Percentiles rank a stretch among this genome's conserved stretches.
Evolutionary conservation across 805 yeast genomes (phyloP).

Genomic region (Spathaspora sp.): DNA sequence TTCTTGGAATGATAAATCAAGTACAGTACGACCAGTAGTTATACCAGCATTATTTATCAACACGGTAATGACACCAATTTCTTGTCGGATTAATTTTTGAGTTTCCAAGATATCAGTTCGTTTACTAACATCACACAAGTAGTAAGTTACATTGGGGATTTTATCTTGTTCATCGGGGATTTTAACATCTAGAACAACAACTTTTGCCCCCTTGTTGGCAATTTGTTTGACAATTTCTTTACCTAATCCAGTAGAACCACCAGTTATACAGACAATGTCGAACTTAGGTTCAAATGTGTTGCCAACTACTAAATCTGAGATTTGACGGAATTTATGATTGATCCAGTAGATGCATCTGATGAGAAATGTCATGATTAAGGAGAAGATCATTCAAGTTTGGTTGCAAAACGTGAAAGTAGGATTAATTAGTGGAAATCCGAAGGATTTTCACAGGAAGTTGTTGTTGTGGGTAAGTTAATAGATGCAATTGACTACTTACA

Average conservation of each 20-base stretch:
- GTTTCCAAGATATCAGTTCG: conserved; percentile 39
- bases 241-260: conserved; percentile 83
- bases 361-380: neutral
- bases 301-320: conserved; percentile 45
- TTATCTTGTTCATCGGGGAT: conserved; percentile 34
- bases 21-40: conserved; percentile 52
- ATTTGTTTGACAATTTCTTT: conserved; percentile 52
- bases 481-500: neutral
- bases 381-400: neutral
- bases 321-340: conserved; percentile 19
- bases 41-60: conserved; percentile 87
- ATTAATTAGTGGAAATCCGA: no score
- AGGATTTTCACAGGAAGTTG: neutral
- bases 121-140: conserved; percentile 67
- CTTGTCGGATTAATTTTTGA: conserved; percentile 37
- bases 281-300: conserved; percentile 46
- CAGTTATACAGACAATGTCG: conserved; percentile 76
- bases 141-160: conserved; percentile 47
- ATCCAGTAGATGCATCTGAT: conserved; percentile 5
- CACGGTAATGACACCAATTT: conserved; percentile 59
- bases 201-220: conserved; percentile 39
- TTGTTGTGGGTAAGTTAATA: neutral
- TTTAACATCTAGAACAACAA: conserved; percentile 63
- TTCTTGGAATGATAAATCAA: conserved; percentile 52
- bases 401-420: neutral